A percentile compares a stretch with the other conserved stretches of the same genome.
Conservation (phyloP, 1,284 basidiomycete genomes). For the Rhodotorula sp. region DNA sequence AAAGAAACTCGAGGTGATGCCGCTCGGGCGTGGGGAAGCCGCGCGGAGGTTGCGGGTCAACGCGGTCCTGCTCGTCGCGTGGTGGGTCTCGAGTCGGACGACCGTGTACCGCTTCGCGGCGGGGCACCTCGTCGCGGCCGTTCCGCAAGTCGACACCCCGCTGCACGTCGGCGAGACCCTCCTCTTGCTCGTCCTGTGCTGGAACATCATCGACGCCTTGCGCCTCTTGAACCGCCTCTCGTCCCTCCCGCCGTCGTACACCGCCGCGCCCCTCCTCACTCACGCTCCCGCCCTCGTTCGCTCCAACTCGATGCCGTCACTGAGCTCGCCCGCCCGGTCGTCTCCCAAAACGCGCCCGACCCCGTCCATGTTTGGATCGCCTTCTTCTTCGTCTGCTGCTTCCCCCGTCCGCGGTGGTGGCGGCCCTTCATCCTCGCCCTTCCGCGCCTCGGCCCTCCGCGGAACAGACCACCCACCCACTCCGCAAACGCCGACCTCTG, state of each 20-base stretch:
- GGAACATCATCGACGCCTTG: conserved; percentile 38
- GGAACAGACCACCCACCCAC: conserved; percentile 16
- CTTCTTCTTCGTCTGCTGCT: neutral
- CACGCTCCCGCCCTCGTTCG: neutral
- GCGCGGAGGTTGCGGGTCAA: conserved; percentile 34
- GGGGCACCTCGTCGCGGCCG: conserved; percentile 28
- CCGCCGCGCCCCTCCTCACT: conserved; percentile 6
- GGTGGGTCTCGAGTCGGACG: conserved; percentile 35
- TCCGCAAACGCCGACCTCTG: conserved; percentile 22
- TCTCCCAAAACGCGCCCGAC: conserved; percentile 29
- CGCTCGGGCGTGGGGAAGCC: conserved; percentile 30
- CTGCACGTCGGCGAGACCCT: conserved; percentile 32
- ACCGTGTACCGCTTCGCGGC: conserved; percentile 27
- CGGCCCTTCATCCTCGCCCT: conserved; percentile 7
- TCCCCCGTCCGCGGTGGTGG: conserved; percentile 6
- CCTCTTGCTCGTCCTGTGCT: conserved; percentile 33
- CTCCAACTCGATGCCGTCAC: neutral
- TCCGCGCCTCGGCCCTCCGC: conserved; percentile 26
- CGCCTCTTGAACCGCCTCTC: conserved; percentile 30
- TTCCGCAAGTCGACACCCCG: conserved; percentile 31
- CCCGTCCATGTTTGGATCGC: conserved; percentile 14
- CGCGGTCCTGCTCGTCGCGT: conserved; percentile 30
- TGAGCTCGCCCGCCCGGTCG: conserved; percentile 19
- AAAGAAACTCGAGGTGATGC: conserved; percentile 21
- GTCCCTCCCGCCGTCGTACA: conserved; percentile 17